These are phyloP conservation scores for Daldinia sp. DNA, from an alignment of 2,329 filamentous ascomycete genomes.

Conservation along the genomic window DNA sequence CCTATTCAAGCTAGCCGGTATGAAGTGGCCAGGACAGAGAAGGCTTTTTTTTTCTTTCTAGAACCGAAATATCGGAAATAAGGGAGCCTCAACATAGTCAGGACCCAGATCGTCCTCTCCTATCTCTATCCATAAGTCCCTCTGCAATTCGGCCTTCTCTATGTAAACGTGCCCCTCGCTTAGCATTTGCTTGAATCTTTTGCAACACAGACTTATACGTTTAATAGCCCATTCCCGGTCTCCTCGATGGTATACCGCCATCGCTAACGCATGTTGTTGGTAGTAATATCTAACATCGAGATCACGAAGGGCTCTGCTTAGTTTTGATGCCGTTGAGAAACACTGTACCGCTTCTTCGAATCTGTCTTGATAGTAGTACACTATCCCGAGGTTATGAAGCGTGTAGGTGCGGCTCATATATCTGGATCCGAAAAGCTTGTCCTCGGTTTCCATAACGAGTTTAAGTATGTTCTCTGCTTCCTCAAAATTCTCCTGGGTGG, in stretches of 20 bases:
- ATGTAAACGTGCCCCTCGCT: background rate
- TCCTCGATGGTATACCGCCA: background rate
- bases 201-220: background rate
- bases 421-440: background rate
- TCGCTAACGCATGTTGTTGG: background rate
- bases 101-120: background rate
- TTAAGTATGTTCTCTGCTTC: conserved; percentile 13
- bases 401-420: background rate
- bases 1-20: background rate
- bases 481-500: background rate
- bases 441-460: background rate
- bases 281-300: background rate
- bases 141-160: background rate
- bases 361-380: conserved; percentile 10
- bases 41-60: background rate
- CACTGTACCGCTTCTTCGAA: background rate
- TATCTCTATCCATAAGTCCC: background rate
- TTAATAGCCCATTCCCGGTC: background rate
- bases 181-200: background rate
- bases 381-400: conserved; percentile 10
- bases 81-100: no score
- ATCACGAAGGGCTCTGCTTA: background rate
- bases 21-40: background rate
- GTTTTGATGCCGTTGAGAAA: background rate
- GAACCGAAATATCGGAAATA: conserved; percentile 7